Evolutionary conservation across 257 asterid species (phyloP).

Genomic region (Nicotiana undulata): DNA sequence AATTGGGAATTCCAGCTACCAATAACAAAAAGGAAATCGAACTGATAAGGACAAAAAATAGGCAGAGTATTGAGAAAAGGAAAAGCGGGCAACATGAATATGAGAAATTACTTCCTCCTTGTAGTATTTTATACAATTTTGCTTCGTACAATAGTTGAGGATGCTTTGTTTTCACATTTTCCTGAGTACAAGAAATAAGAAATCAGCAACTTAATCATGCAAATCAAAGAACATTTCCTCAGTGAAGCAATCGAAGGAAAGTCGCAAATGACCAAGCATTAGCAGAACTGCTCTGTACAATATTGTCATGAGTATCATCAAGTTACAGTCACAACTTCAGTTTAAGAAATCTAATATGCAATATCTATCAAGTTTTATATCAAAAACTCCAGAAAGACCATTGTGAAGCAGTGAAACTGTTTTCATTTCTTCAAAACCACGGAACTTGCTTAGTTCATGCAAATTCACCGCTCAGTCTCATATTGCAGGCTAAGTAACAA

Average conservation of each 20-base stretch:
- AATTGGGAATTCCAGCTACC: slow-evolving; percentile 56
- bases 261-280: background rate
- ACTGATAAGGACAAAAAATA: background rate
- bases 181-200: slow-evolving; percentile 26
- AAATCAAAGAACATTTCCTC: slow-evolving; percentile 6
- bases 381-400: background rate
- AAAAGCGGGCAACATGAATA: slow-evolving; percentile 11
- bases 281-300: background rate
- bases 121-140: slow-evolving; percentile 53
- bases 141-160: slow-evolving; percentile 64
- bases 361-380: background rate
- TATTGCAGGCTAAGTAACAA: background rate
- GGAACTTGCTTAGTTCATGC: background rate
- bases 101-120: slow-evolving; percentile 56
- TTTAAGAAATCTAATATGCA: background rate
- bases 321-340: background rate
- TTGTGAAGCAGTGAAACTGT: background rate
- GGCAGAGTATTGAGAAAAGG: background rate
- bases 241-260: slow-evolving; percentile 4
- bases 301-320: background rate
- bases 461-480: background rate
- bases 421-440: background rate
- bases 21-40: slow-evolving; percentile 9
- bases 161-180: slow-evolving; percentile 57
- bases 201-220: background rate